Conservation (phyloP, 768 basidiomycete genomes). For the Phlebiopsis gigantea region DNA sequence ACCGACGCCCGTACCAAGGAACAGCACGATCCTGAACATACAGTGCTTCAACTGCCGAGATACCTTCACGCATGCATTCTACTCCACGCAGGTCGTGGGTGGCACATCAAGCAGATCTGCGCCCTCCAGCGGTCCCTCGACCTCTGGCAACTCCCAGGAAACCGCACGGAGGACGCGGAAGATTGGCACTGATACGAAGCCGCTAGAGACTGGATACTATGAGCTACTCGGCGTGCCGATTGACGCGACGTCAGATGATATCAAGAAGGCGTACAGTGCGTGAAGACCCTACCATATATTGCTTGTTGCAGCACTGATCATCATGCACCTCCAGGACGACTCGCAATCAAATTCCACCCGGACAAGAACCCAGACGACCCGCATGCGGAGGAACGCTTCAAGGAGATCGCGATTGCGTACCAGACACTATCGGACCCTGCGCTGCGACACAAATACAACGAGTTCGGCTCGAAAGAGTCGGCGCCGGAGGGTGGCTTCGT, state of each 20-base stretch:
- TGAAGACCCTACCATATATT: constrained; percentile 14
- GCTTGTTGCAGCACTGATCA: neutral
- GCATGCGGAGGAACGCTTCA: constrained; percentile 81
- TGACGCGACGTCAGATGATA: constrained; percentile 73
- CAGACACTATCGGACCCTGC: constrained; percentile 77
- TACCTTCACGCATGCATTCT: constrained; percentile 60
- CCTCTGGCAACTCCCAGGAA: constrained; percentile 7
- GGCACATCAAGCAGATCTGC: constrained; percentile 7
- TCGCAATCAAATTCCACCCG: constrained; percentile 88
- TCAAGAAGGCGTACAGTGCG: constrained; percentile 89
- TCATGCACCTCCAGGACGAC: constrained; percentile 42
- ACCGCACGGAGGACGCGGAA: constrained; percentile 54
- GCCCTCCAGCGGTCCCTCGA: constrained; percentile 13
- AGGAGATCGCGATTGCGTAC: constrained; percentile 85
- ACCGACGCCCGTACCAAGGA: constrained; percentile 51
- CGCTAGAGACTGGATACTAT: constrained; percentile 88
- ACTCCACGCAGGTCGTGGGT: constrained; percentile 52
- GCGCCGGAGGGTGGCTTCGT: constrained; percentile 78
- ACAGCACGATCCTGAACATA: constrained; percentile 56
- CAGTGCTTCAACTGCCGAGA: constrained; percentile 66
- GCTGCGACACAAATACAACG: constrained; percentile 83
- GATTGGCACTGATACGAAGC: constrained; percentile 85
- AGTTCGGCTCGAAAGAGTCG: constrained; percentile 82
- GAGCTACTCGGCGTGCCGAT: constrained; percentile 75
- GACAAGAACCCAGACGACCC: constrained; percentile 92